These are phyloP conservation scores for Diaporthe vaccinii DNA, from an alignment of 2,329 filamentous ascomycete genomes.

Conservation along the genomic window DNA sequence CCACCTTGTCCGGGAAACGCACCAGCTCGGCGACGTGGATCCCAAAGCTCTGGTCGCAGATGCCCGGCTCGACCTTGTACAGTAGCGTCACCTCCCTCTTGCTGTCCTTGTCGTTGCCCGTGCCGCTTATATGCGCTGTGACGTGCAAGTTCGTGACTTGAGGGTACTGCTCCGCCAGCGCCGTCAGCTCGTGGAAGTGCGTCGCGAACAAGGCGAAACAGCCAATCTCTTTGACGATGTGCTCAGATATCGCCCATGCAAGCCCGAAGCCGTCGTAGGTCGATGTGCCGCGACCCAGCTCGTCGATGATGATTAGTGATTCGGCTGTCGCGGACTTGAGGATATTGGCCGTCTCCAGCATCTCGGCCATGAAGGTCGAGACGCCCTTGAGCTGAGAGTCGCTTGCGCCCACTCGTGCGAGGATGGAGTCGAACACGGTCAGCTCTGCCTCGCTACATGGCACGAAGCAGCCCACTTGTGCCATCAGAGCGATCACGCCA, in stretches of 20 bases:
- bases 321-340: constrained; percentile 96
- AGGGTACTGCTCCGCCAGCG: constrained; percentile 85
- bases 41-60: constrained; percentile 97
- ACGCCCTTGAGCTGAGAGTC: constrained; percentile 98
- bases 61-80: constrained; percentile 95
- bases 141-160: constrained; percentile 96
- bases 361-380: constrained; percentile 99
- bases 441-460: constrained; percentile 91
- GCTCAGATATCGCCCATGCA: constrained; percentile 99
- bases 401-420: constrained; percentile 94
- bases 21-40: constrained; percentile 99
- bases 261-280: constrained; percentile 99
- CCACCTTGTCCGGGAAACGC: constrained; percentile 95
- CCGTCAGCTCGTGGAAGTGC: constrained; percentile 97
- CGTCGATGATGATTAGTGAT: constrained; percentile 98
- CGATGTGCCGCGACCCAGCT: constrained; percentile 94
- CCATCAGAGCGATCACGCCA: constrained; percentile 96
- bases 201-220: constrained; percentile 97
- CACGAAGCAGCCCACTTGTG: constrained; percentile 96
- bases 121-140: constrained; percentile 86
- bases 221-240: constrained; percentile 95
- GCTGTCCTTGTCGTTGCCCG: constrained; percentile 53
- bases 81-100: constrained; percentile 92
- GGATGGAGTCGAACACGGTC: constrained; percentile 96
- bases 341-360: constrained; percentile 99